Evolutionary conservation across 441 rosid genomes (phyloP).

Genomic region (Eruca vesicaria): DNA sequence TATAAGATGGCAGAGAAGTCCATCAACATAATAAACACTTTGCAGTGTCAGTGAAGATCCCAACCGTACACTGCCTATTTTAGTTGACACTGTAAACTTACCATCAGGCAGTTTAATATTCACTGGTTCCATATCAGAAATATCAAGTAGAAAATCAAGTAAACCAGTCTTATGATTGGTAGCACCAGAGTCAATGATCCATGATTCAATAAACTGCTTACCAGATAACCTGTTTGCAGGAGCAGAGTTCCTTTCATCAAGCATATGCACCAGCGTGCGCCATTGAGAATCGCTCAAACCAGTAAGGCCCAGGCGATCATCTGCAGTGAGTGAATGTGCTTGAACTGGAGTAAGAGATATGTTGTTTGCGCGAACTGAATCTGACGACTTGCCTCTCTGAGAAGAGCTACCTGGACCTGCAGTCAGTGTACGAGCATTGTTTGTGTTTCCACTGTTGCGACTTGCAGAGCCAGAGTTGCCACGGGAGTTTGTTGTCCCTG

Average conservation of each 20-base stretch:
- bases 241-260: neutral
- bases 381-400: too few relatives aligned
- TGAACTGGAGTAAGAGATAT: neutral
- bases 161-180: neutral
- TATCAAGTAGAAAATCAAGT: neutral
- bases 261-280: neutral
- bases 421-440: too few relatives aligned
- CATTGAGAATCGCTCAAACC: neutral
- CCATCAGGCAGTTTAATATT: neutral
- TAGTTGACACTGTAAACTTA: neutral
- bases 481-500: neutral
- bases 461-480: neutral
- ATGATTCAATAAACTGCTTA: neutral
- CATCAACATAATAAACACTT: too few relatives aligned
- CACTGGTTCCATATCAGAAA: neutral
- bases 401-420: too few relatives aligned
- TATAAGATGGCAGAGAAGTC: too few relatives aligned
- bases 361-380: too few relatives aligned
- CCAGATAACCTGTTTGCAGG: neutral
- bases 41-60: too few relatives aligned
- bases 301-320: neutral
- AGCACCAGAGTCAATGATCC: neutral
- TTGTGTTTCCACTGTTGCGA: too few relatives aligned
- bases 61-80: neutral
- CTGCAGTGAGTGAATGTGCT: neutral